Evolutionary conservation across 768 basidiomycete species (phyloP).

Genomic region (Lyophyllum semitale): DNA sequence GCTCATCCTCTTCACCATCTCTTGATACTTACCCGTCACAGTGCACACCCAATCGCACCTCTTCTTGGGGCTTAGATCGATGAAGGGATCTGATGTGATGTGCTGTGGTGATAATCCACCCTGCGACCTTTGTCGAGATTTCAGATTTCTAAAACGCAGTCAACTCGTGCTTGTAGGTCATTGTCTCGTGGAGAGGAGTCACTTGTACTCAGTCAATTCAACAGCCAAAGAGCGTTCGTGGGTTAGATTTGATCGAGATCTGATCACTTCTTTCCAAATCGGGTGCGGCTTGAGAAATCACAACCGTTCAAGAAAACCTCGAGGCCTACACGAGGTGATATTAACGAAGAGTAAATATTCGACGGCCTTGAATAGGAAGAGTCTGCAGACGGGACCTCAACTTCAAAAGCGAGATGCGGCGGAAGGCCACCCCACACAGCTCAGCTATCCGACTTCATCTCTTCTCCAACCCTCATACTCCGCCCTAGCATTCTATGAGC

Average conservation of each 20-base stretch:
- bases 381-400: slow-evolving; percentile 5
- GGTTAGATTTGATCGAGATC: slow-evolving; percentile 15
- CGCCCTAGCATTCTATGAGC: background rate
- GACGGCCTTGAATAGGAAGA: slow-evolving; percentile 26
- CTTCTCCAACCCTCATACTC: background rate
- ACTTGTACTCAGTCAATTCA: background rate
- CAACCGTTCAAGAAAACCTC: slow-evolving; percentile 17
- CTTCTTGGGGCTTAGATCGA: background rate
- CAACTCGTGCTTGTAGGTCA: no score
- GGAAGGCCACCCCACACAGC: slow-evolving; percentile 1
- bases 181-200: background rate
- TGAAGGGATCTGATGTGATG: background rate
- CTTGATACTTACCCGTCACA: no score
- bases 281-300: slow-evolving; percentile 6
- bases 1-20: background rate
- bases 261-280: slow-evolving; percentile 14
- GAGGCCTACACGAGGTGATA: slow-evolving; percentile 33
- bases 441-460: background rate
- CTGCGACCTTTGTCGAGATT: background rate
- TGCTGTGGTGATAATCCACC: background rate
- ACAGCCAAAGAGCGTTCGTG: slow-evolving; percentile 1
- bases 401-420: slow-evolving; percentile 23
- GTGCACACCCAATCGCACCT: no score
- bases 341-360: slow-evolving; percentile 24
- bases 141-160: background rate